Conservation (phyloP, 2,329 filamentous ascomycete genomes). For the Colletotrichum shisoi region DNA sequence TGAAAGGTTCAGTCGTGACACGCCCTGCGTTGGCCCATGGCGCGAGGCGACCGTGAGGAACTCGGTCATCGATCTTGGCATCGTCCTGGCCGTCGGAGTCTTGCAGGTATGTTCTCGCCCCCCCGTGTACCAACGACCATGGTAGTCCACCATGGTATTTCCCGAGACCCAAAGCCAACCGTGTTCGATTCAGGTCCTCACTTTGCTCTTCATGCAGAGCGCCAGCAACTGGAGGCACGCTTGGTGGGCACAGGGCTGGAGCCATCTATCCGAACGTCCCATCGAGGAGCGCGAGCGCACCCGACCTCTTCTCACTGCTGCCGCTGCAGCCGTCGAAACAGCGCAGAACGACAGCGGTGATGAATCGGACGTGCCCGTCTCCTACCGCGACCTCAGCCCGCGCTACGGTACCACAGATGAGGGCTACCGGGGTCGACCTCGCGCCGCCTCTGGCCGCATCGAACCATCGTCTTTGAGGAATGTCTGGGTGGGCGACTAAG, state of each 20-base stretch:
- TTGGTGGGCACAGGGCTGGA: conserved; percentile 39
- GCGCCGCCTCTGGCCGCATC: conserved; percentile 2
- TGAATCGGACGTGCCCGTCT: conserved; percentile 29
- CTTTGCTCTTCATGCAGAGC: conserved; percentile 31
- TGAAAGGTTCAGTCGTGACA: conserved; percentile 55
- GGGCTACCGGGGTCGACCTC: conserved; percentile 17
- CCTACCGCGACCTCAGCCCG: conserved; percentile 33
- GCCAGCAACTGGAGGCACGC: conserved; percentile 38
- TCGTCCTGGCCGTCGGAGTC: conserved; percentile 61
- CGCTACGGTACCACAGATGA: conserved; percentile 32
- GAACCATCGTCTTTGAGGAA: conserved; percentile 34
- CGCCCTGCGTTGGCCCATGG: conserved; percentile 65
- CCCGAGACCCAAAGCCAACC: neutral
- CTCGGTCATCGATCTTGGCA: conserved; percentile 63
- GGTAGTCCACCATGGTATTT: no score
- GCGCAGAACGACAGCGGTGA: conserved; percentile 30
- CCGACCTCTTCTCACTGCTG: conserved; percentile 28
- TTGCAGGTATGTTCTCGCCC: conserved; percentile 60
- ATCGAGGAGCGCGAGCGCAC: conserved; percentile 33
- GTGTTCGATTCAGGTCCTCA: conserved; percentile 11
- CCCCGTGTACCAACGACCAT: neutral
- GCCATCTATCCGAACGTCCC: conserved; percentile 25
- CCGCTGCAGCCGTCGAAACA: neutral
- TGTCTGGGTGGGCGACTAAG: conserved; percentile 22
- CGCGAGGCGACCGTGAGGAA: conserved; percentile 60